Evolutionary conservation across 75 land plant species (phyloP), one percentile per base, ranked within the genome.

Genomic region (Ceratopteris richardii): DNA sequence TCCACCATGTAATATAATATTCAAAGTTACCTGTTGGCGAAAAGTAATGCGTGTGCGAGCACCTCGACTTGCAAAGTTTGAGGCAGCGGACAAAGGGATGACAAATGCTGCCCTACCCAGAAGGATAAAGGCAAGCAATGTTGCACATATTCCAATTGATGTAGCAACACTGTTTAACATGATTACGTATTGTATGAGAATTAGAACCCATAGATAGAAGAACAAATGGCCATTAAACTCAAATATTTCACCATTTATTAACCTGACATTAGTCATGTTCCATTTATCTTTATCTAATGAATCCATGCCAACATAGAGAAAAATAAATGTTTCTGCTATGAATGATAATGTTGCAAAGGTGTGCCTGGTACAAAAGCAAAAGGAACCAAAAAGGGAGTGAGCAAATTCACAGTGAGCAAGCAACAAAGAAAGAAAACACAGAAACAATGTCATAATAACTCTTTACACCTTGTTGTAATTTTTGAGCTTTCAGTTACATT

Each of bases 221-320:
- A n/a, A n/a, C n/a, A n/a, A n/a, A n/a, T n/a, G n/a, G n/a, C n/a
- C n/a, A n/a, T n/a, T n/a, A n/a, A n/a, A n/a, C n/a, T n/a, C n/a
- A n/a, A n/a, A n/a, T n/a, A n/a, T n/a, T n/a, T n/a, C n/a, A n/a
- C n/a, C n/a, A n/a, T n/a, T n/a, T 46, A 14, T 17, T 31, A 72
- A 83, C 88, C 88, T 85, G 27, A 59, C 51, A 29, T 66, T 57
- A 0, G 76, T 82, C 67, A 75, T 24, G 54, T 27, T 63, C 88
- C 88, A 85, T 67, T 79, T 82, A 24, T 82, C 86, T 67, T 78
- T 73, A 56, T 85, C 88, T 67, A 85, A 51, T 24, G 85, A 82
- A 78, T 85, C 88, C 85, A 85, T 85, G 31, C 88, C 88, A 60
- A 85, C 88, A 82, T 85, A 85, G 17, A 85, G 68, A 62, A 85